A percentile compares a stretch with the other conserved stretches of the same genome.
These are phyloP conservation scores for Tetrahymena borealis DNA, from an alignment of 73 alveolate genomes.

Conservation along the genomic window DNA sequence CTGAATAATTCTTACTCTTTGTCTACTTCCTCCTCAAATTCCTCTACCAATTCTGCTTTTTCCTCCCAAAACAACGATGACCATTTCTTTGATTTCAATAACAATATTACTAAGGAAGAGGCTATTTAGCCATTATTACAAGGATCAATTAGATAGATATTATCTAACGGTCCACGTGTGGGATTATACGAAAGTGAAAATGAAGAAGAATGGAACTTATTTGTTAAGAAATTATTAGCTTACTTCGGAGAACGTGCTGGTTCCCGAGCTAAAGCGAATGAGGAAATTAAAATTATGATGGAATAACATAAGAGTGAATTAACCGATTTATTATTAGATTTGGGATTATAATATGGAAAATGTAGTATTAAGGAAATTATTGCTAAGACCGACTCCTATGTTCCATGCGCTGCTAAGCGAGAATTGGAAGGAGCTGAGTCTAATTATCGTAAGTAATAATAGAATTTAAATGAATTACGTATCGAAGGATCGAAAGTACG, in stretches of 20 bases:
- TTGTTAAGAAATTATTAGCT: neutral
- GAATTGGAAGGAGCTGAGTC: neutral
- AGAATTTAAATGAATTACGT: neutral
- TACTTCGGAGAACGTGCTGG: neutral
- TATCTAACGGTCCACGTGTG: neutral
- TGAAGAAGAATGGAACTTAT: neutral
- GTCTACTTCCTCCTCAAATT: neutral
- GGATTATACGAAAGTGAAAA: neutral
- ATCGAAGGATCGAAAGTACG: neutral
- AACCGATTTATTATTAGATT: neutral
- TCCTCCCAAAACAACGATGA: neutral
- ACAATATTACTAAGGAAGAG: neutral
- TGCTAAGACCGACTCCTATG: neutral
- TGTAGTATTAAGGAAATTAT: neutral
- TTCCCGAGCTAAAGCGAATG: neutral
- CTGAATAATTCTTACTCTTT: neutral
- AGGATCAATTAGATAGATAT: neutral
- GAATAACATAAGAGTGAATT: neutral
- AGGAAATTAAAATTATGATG: neutral
- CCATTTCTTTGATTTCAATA: neutral
- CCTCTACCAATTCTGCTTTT: neutral
- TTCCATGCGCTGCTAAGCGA: neutral
- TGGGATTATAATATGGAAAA: neutral
- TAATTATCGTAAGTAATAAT: neutral
- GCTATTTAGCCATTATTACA: neutral